A percentile compares a stretch with the other conserved stretches of the same genome.
Evolutionary conservation across 768 basidiomycete species (phyloP).

Genomic region (Chalciporus sphaerocephalus): DNA sequence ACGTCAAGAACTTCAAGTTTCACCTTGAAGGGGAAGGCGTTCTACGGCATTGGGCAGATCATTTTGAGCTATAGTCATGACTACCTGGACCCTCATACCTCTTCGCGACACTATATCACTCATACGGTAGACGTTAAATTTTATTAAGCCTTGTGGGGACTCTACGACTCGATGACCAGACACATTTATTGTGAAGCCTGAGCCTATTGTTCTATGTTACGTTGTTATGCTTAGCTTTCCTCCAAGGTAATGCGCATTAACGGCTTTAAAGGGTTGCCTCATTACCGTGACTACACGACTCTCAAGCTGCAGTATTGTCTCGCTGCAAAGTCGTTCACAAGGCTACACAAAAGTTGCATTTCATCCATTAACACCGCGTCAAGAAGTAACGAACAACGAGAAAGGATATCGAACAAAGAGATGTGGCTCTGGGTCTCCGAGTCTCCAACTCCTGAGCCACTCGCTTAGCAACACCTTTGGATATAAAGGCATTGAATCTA

Average conservation of each 20-base stretch:
- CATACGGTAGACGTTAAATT: too few relatives aligned
- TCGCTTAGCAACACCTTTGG: background rate
- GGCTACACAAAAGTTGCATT: background rate
- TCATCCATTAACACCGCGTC: slow-evolving; percentile 10
- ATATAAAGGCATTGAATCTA: slow-evolving; percentile 8
- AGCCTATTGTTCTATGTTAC: too few relatives aligned
- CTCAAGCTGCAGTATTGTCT: background rate
- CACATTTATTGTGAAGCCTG: too few relatives aligned
- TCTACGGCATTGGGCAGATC: slow-evolving; percentile 66
- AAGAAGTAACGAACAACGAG: background rate
- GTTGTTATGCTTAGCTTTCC: too few relatives aligned
- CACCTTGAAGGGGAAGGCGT: slow-evolving; percentile 63
- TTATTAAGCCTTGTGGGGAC: too few relatives aligned
- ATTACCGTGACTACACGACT: background rate
- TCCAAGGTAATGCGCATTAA: too few relatives aligned
- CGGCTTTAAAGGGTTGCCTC: background rate
- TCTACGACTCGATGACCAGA: background rate
- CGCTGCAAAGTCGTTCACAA: background rate
- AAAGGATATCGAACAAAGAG: background rate
- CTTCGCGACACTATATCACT: background rate
- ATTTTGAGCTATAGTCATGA: slow-evolving; percentile 42
- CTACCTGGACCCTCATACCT: background rate
- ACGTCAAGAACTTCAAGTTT: slow-evolving; percentile 52
- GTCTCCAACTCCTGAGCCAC: background rate
- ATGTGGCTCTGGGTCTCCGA: background rate